Evolutionary conservation across 495 filamentous ascomycete genomes (phyloP).

Genomic region (Aspergillus ellipticus): DNA sequence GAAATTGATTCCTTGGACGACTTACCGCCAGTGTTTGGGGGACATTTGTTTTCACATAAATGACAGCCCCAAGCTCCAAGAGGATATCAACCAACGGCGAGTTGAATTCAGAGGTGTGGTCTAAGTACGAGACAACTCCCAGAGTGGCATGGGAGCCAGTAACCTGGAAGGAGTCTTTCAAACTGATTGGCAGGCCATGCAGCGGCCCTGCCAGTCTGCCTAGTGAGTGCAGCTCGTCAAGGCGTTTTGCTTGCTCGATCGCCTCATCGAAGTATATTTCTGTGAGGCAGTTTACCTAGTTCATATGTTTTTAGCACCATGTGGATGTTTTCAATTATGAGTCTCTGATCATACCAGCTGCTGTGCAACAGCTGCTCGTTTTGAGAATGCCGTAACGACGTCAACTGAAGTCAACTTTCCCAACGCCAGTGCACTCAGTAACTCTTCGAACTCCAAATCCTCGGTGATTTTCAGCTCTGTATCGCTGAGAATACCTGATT

Average conservation of each 20-base stretch:
- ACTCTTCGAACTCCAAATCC: not conserved
- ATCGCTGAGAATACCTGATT: no score
- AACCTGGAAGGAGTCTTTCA: slow-evolving; percentile 62
- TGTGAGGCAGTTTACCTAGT: slow-evolving; percentile 38
- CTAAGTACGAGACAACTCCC: slow-evolving; percentile 45
- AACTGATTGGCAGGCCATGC: slow-evolving; percentile 59
- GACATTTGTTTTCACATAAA: slow-evolving; percentile 60
- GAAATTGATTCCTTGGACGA: no score
- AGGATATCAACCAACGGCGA: slow-evolving; percentile 37
- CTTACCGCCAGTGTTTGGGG: slow-evolving; percentile 33
- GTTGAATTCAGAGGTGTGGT: slow-evolving; percentile 39
- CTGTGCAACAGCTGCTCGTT: not conserved
- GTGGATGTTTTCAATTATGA: not conserved
- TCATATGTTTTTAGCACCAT: not conserved
- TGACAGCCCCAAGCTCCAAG: slow-evolving; percentile 39
- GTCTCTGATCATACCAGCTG: not conserved
- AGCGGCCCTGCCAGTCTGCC: slow-evolving; percentile 51
- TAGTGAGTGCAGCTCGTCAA: slow-evolving; percentile 39
- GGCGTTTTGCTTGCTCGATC: slow-evolving; percentile 32
- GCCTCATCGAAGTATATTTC: slow-evolving; percentile 40
- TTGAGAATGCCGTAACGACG: not conserved
- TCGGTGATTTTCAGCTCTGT: not conserved
- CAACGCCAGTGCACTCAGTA: not conserved
- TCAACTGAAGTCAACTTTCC: not conserved
- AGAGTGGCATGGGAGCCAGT: slow-evolving; percentile 38